phyloP scores from a whole-genome alignment of 176 grass and related monocot species.

The Miscanthus lutarioriparius region DNA sequence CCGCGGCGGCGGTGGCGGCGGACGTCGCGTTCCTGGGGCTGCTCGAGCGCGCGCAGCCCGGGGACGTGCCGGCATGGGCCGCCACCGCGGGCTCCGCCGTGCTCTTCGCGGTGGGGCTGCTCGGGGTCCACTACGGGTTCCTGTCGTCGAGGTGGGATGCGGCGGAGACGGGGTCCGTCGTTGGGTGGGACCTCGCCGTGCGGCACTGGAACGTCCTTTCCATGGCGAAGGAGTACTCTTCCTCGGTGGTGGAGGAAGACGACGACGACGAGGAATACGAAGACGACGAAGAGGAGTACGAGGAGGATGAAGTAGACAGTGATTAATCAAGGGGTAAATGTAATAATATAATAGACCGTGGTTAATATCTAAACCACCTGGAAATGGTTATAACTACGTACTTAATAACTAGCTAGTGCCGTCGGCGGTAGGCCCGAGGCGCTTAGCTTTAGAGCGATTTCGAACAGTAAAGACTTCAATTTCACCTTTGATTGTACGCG shows the following conservation, averaged over 20 bases:
- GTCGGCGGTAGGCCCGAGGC: not conserved
- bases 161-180: slow-evolving; percentile 19
- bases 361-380: slow-evolving; percentile 21
- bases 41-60: slow-evolving; percentile 23
- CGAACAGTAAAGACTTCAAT: not conserved
- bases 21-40: slow-evolving; percentile 37
- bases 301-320: slow-evolving; percentile 23
- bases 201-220: slow-evolving; percentile 33
- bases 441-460: not conserved
- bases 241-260: not conserved
- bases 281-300: not conserved
- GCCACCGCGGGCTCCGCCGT: slow-evolving; percentile 26
- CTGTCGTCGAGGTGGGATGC: slow-evolving; percentile 50
- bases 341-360: not conserved
- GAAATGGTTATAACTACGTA: slow-evolving; percentile 22
- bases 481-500: not conserved
- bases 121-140: slow-evolving; percentile 52
- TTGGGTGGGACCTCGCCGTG: slow-evolving; percentile 51
- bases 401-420: too few species aligned
- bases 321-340: slow-evolving; percentile 6
- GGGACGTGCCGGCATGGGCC: slow-evolving; percentile 25
- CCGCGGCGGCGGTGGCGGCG: slow-evolving; percentile 32
- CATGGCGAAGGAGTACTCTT: slow-evolving; percentile 24
- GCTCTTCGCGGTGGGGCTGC: slow-evolving; percentile 32
- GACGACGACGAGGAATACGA: not conserved